phyloP scores from a whole-genome alignment of 148 eudicot species.

The Gaultheria prostrata region DNA sequence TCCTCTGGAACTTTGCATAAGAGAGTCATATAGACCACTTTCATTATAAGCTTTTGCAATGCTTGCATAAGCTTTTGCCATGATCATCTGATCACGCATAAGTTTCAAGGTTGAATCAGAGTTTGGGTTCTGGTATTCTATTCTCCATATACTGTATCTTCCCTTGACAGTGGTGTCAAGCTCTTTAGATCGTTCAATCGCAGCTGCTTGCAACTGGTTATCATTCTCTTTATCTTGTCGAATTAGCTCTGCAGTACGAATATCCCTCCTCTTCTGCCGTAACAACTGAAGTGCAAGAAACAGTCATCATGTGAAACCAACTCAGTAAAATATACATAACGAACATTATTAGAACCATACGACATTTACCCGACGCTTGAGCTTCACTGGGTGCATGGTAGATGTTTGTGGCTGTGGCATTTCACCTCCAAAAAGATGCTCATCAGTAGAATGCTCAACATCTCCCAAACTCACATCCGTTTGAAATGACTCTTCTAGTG shows the following conservation, averaged over 20 bases:
- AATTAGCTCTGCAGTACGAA: constrained; percentile 63
- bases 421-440: constrained; percentile 37
- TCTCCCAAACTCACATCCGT: constrained; percentile 31
- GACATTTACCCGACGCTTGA: constrained; percentile 59
- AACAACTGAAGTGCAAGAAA: constrained; percentile 44
- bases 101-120: constrained; percentile 91
- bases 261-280: constrained; percentile 70
- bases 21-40: constrained; percentile 59
- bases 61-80: constrained; percentile 95
- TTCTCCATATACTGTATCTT: constrained; percentile 93
- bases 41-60: constrained; percentile 84
- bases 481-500: constrained; percentile 34
- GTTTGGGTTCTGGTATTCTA: constrained; percentile 81
- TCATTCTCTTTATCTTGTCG: constrained; percentile 66
- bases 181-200: constrained; percentile 68
- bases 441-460: constrained; percentile 29
- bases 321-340: constrained; percentile 1
- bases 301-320: not conserved
- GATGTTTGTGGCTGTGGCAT: constrained; percentile 26
- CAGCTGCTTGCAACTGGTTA: constrained; percentile 69
- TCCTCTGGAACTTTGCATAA: constrained; percentile 58
- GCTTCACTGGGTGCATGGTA: constrained; percentile 68
- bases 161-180: constrained; percentile 74
- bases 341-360: constrained; percentile 7
- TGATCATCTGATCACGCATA: constrained; percentile 95